Conservation (phyloP, 768 basidiomycete genomes). For the Roridomyces roridus region DNA sequence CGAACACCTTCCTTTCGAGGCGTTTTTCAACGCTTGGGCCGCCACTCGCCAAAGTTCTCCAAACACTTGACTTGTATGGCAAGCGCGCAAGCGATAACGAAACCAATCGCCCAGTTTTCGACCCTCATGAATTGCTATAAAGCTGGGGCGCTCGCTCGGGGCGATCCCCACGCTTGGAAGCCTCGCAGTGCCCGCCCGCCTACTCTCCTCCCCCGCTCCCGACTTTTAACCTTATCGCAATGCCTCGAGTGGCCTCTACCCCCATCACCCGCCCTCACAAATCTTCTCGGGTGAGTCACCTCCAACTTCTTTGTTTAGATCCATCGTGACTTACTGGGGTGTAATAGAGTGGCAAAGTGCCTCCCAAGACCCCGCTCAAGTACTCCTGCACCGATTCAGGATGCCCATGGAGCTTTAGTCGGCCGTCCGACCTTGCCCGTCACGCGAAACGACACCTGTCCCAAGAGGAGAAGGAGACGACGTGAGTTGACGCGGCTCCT, state of each 20-base stretch:
- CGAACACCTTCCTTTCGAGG: conserved; percentile 15
- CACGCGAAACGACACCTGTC: conserved; percentile 4
- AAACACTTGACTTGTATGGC: conserved; percentile 21
- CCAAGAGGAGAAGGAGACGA: background rate
- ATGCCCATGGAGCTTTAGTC: conserved; percentile 13
- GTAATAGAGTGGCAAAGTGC: background rate
- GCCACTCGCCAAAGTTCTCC: conserved; percentile 2
- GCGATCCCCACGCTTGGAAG: conserved; percentile 3
- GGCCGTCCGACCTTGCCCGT: background rate
- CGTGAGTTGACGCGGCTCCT: background rate
- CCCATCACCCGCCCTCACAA: background rate
- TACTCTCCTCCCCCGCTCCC: background rate
- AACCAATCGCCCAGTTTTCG: conserved; percentile 13
- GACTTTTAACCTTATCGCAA: background rate
- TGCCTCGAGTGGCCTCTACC: conserved; percentile 14
- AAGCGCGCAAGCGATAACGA: background rate
- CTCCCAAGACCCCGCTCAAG: conserved; percentile 5
- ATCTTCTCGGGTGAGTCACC: background rate
- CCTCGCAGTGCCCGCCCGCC: background rate
- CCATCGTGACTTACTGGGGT: too few species aligned
- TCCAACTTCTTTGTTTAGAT: background rate
- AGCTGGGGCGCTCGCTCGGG: background rate
- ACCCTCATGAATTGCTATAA: conserved; percentile 9
- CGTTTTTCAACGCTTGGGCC: conserved; percentile 14
- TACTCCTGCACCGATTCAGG: background rate